These are phyloP conservation scores for Escovopsis weberi DNA, from an alignment of 2,329 filamentous ascomycete species.

Conservation along the genomic window DNA sequence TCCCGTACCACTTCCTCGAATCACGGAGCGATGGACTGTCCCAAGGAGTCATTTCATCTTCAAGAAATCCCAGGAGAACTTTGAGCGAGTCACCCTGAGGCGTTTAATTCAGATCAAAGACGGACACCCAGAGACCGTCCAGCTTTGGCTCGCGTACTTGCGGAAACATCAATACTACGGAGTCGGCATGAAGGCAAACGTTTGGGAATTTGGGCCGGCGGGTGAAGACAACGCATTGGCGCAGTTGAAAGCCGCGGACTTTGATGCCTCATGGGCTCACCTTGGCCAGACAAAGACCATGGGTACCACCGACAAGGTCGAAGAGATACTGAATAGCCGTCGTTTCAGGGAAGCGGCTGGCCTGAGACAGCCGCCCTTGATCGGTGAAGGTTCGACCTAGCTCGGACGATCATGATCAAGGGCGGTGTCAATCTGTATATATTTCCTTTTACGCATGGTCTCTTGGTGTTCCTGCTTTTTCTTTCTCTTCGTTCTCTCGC, in stretches of 20 bases:
- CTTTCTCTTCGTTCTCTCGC: too few relatives aligned
- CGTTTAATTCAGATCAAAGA: slow-evolving; percentile 87
- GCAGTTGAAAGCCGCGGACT: slow-evolving; percentile 11
- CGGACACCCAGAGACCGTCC: slow-evolving; percentile 74
- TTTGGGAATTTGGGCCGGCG: slow-evolving; percentile 73
- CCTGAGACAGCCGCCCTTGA: slow-evolving; percentile 11
- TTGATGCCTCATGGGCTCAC: slow-evolving; percentile 39
- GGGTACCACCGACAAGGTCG: slow-evolving; percentile 38
- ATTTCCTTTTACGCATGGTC: too few relatives aligned
- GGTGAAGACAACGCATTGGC: slow-evolving; percentile 18
- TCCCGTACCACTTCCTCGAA: slow-evolving; percentile 71
- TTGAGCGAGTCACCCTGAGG: slow-evolving; percentile 76
- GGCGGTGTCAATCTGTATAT: too few relatives aligned
- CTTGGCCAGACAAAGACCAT: slow-evolving; percentile 37
- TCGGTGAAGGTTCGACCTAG: neutral
- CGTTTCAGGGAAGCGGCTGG: slow-evolving; percentile 27
- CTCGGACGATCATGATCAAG: too few relatives aligned
- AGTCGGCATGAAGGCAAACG: slow-evolving; percentile 97
- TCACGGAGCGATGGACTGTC: slow-evolving; percentile 89
- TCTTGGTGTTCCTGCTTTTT: too few relatives aligned
- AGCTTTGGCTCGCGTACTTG: slow-evolving; percentile 84
- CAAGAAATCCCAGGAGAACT: slow-evolving; percentile 98
- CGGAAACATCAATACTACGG: slow-evolving; percentile 87
- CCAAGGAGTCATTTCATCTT: slow-evolving; percentile 79
- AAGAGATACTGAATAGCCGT: slow-evolving; percentile 40